These are phyloP conservation scores for Cyclotella atomus DNA, from an alignment of 108 stramenopile species.

Conservation along the genomic window DNA sequence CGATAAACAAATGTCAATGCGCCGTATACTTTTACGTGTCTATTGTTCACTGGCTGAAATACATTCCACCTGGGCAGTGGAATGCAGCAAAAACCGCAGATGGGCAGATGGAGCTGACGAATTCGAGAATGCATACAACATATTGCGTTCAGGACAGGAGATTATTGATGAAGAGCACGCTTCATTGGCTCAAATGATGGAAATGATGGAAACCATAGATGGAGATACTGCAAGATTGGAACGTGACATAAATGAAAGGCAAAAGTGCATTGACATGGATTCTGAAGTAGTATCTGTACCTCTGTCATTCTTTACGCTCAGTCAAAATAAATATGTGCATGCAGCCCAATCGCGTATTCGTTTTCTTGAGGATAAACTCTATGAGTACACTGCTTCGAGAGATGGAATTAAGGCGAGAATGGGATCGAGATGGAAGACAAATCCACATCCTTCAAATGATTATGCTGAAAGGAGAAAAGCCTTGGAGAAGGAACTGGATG, in stretches of 20 bases:
- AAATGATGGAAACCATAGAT: neutral
- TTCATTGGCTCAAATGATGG: neutral
- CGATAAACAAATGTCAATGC: conserved; percentile 14
- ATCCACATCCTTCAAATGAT: conserved; percentile 11
- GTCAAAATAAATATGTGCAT: neutral
- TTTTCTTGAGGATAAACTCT: conserved; percentile 11
- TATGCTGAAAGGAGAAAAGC: neutral
- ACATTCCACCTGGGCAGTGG: conserved; percentile 8
- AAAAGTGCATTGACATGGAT: conserved; percentile 2
- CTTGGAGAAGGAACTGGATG: conserved; percentile 14
- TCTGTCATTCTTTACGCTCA: conserved; percentile 1
- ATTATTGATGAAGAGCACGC: conserved; percentile 16
- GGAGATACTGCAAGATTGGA: neutral
- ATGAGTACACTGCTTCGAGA: neutral
- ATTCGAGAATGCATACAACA: conserved; percentile 8
- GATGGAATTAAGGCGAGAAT: neutral
- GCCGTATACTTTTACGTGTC: conserved; percentile 14
- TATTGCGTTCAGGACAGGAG: conserved; percentile 10
- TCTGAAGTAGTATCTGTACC: conserved; percentile 14
- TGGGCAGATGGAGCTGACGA: conserved; percentile 12
- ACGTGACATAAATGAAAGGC: conserved; percentile 3
- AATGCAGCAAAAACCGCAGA: conserved; percentile 3
- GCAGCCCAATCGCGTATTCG: conserved; percentile 3
- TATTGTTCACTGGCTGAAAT: conserved; percentile 9
- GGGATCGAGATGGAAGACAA: conserved; percentile 10